Evolutionary conservation across 495 filamentous ascomycete species (phyloP).

Genomic region (Penicillium steckii): DNA sequence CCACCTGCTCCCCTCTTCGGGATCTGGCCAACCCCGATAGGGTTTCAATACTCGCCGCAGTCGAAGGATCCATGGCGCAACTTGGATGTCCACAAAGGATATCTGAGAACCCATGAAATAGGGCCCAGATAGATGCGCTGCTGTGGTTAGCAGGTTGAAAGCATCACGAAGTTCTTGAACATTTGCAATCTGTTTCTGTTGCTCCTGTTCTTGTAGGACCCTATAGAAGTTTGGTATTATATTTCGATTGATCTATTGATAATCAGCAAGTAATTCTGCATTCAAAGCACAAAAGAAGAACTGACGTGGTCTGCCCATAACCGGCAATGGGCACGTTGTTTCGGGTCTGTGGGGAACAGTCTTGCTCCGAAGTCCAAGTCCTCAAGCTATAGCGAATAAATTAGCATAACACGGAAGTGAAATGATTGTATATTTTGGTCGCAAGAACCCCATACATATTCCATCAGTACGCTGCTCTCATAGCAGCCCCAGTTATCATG

Average conservation of each 20-base stretch:
- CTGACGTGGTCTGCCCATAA: slow-evolving; percentile 87
- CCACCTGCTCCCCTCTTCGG: slow-evolving; percentile 68
- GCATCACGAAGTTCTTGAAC: slow-evolving; percentile 66
- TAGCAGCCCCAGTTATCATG: slow-evolving; percentile 87
- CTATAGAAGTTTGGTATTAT: slow-evolving; percentile 82
- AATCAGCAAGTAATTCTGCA: slow-evolving; percentile 17
- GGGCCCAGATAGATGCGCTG: slow-evolving; percentile 67
- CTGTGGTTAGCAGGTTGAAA: slow-evolving; percentile 70
- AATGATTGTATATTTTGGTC: neutral
- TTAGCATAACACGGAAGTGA: slow-evolving; percentile 6
- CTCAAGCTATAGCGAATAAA: slow-evolving; percentile 58
- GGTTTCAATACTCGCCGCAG: slow-evolving; percentile 70
- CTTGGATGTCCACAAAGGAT: slow-evolving; percentile 81
- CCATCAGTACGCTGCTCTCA: slow-evolving; percentile 83
- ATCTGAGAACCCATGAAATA: slow-evolving; percentile 76
- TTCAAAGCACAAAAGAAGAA: neutral
- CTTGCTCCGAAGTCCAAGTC: slow-evolving; percentile 63
- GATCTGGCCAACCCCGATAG: slow-evolving; percentile 78
- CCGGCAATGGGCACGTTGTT: slow-evolving; percentile 73
- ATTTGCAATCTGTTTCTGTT: slow-evolving; percentile 59
- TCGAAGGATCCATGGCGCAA: slow-evolving; percentile 85
- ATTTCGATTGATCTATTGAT: slow-evolving; percentile 69
- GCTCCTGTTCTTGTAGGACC: slow-evolving; percentile 70
- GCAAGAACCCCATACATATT: slow-evolving; percentile 66
- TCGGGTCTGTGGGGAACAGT: slow-evolving; percentile 62